Percentiles rank a stretch among this genome's conserved stretches.
Conservation (phyloP, 768 basidiomycete genomes). For the Terana coerulea region DNA sequence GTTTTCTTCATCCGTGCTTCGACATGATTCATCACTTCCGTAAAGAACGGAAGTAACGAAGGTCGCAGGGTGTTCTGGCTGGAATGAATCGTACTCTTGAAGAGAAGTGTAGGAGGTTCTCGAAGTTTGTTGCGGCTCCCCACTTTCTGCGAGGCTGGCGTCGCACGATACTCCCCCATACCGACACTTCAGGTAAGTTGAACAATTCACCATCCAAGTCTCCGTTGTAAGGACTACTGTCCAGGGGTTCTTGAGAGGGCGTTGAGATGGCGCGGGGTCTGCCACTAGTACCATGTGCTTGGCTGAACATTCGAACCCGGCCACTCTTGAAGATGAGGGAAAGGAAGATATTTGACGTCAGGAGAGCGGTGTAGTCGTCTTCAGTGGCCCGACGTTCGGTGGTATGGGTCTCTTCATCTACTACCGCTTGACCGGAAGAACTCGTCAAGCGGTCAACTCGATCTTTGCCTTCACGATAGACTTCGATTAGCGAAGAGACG, state of each 20-base stretch:
- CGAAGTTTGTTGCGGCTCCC: slow-evolving; percentile 18
- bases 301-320: slow-evolving; percentile 68
- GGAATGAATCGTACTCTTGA: slow-evolving; percentile 86
- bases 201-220: slow-evolving; percentile 59
- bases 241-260: slow-evolving; percentile 38
- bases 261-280: slow-evolving; percentile 34
- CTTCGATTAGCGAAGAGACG: slow-evolving; percentile 78
- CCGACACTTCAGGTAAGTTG: slow-evolving; percentile 71
- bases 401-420: neutral
- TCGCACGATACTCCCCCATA: slow-evolving; percentile 80
- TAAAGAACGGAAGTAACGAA: slow-evolving; percentile 79
- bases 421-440: slow-evolving; percentile 42
- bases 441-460: slow-evolving; percentile 64
- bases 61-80: slow-evolving; percentile 85
- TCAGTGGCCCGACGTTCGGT: neutral
- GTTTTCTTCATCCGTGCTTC: slow-evolving; percentile 63
- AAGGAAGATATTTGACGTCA: slow-evolving; percentile 58
- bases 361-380: slow-evolving; percentile 33
- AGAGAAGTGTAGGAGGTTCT: slow-evolving; percentile 63
- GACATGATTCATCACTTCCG: slow-evolving; percentile 65
- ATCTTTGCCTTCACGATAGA: slow-evolving; percentile 79
- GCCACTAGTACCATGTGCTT: slow-evolving; percentile 35
- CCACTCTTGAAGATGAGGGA: slow-evolving; percentile 83
- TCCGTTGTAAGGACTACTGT: slow-evolving; percentile 51
- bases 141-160: slow-evolving; percentile 40